A percentile compares a stretch with the other conserved stretches of the same genome.
Evolutionary conservation across 176 grass and related monocot genomes (phyloP).

Genomic region (Triticum urartu): DNA sequence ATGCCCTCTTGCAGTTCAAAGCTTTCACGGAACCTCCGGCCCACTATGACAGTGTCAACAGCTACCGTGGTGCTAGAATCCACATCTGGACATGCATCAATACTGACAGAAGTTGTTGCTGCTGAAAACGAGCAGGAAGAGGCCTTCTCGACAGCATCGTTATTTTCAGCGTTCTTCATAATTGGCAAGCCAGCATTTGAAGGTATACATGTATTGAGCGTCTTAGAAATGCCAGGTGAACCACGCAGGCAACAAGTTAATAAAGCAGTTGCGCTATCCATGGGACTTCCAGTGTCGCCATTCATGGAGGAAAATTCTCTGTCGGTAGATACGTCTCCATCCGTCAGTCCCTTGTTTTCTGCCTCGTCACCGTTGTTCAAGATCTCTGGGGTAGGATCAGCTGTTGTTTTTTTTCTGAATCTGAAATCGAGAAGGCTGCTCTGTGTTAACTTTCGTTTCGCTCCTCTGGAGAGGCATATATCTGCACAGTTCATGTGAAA

Average conservation of each 20-base stretch:
- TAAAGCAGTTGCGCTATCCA: not conserved
- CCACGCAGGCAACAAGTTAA: constrained; percentile 23
- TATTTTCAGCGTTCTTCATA: constrained; percentile 1
- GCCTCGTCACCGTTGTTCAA: constrained; percentile 3
- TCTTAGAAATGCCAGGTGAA: constrained; percentile 31
- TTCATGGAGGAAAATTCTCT: not conserved
- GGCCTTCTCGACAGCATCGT: not conserved
- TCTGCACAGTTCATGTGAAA: constrained; percentile 46
- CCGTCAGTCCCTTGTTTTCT: not conserved
- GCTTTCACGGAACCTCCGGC: constrained; percentile 66
- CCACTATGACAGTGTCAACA: constrained; percentile 77
- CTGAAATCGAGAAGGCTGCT: constrained; percentile 87
- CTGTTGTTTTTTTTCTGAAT: constrained; percentile 40
- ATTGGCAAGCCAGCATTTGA: not conserved
- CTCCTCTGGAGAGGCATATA: constrained; percentile 69
- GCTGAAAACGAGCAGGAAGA: not conserved
- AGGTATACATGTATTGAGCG: not conserved
- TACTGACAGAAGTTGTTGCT: constrained; percentile 10
- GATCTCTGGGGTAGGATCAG: not conserved
- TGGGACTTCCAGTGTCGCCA: not conserved
- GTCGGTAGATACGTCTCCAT: constrained; percentile 5
- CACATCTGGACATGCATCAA: constrained; percentile 1
- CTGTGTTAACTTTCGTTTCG: constrained; percentile 71
- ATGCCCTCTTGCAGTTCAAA: constrained; percentile 55
- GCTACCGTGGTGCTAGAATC: constrained; percentile 29